These are phyloP conservation scores for Tilletiopsis washingtonensis DNA, from an alignment of 1,284 basidiomycete genomes.

Conservation along the genomic window DNA sequence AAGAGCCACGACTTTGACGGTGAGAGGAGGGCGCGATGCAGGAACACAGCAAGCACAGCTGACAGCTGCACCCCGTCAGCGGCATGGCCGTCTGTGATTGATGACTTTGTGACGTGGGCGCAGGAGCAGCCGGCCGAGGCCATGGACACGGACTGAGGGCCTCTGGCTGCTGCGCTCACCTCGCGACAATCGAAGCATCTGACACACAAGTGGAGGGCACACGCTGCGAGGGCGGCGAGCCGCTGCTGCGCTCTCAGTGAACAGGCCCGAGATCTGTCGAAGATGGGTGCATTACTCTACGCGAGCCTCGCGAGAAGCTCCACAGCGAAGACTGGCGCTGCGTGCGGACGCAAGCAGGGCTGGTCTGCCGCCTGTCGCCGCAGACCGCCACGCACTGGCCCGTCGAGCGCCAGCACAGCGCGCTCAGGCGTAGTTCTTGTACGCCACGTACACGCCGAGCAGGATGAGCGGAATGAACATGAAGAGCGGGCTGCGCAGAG, in stretches of 20 bases:
- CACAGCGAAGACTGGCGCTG: too few species aligned
- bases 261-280: too few species aligned
- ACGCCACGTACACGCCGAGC: slow-evolving; percentile 31
- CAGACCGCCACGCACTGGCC: too few species aligned
- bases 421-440: slow-evolving; percentile 5
- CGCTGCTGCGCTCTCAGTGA: too few species aligned
- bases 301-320: too few species aligned
- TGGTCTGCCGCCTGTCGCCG: too few species aligned
- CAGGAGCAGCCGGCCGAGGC: slow-evolving; percentile 16
- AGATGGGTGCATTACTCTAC: too few species aligned
- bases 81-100: slow-evolving; percentile 80
- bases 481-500: slow-evolving; percentile 28
- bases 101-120: slow-evolving; percentile 64
- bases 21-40: slow-evolving; percentile 46
- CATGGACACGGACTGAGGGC: slow-evolving; percentile 30
- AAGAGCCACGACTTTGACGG: slow-evolving; percentile 77
- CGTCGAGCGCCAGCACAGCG: background rate
- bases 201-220: too few species aligned
- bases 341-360: too few species aligned
- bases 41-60: background rate
- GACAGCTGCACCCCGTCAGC: slow-evolving; percentile 50
- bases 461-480: slow-evolving; percentile 37
- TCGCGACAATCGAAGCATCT: too few species aligned
- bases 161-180: too few species aligned
- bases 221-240: too few species aligned